Base-by-base conservation (phyloP, 345 rosid species). In the Linum tenue region DNA sequence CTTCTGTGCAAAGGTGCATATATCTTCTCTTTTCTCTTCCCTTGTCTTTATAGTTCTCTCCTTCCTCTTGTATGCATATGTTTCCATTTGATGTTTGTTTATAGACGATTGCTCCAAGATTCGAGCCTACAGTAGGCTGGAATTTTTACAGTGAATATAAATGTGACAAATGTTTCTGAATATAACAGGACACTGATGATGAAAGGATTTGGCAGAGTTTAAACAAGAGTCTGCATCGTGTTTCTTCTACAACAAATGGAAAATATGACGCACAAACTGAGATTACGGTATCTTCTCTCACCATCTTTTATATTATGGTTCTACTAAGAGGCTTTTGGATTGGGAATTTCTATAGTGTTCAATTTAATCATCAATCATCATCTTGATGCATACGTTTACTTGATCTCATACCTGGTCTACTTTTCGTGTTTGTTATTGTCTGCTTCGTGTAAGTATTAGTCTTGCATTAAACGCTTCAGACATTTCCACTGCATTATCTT, bases 221-320 rank as follows among this genome's bases (percentile, higher is more conserved):
- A 69, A 92, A 86, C 80, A 92, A 69, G 79, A 87, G 84, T 68
- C 75, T 92, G 77, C 83, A 73, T 77, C 79, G 83, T 73, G 90
- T 90, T 73, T 88, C 98, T 63, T 88, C 96, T 63, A 81, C 89
- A 15, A 90, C 90, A 58, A 82, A 92, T 79, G 98, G 98, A 82
- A 92, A 92, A 80, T 86, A 83, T 67, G 97, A 85, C 73, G 96
- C 94, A 17, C 72, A 85, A 68, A 78, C 79, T 68, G 86, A 86
- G 79, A 92, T 92, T 59, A 84, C 58, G 72, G 98, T 92, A 85
- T 39, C 16, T 48, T 59, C 44, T n/a, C 5, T 41, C 43, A 36
- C 57, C 44, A n/a, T 36, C 16, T 60, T 60, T 41, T 31, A 42
- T 16, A 14, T 65, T 15, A 5, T 56, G 7, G 35, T 56, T 56